Conservation (phyloP, 805 yeast species). For the Candida stauntonica region DNA sequence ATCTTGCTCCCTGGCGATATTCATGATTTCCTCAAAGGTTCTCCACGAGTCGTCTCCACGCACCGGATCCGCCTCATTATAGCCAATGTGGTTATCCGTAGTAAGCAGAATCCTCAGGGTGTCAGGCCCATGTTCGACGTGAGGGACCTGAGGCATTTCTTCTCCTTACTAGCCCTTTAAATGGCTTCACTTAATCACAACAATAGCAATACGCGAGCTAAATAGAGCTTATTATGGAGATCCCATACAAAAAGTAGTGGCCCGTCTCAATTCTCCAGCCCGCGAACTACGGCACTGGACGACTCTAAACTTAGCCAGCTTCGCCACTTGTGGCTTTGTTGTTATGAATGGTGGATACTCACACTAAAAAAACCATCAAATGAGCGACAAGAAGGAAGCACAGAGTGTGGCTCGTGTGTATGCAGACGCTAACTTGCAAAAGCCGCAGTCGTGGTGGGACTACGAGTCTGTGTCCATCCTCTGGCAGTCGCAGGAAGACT, state of each 20-base stretch:
- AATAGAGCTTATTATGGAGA: too few relatives aligned
- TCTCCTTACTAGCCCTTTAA: too few relatives aligned
- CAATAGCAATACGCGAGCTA: too few relatives aligned
- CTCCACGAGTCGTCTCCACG: conserved; percentile 87
- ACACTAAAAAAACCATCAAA: neutral
- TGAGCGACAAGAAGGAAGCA: neutral
- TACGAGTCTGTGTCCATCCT: conserved; percentile 66
- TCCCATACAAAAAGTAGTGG: too few relatives aligned
- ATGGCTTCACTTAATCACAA: too few relatives aligned
- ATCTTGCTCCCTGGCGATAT: conserved; percentile 60
- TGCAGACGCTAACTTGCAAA: conserved; percentile 68
- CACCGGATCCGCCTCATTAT: conserved; percentile 82
- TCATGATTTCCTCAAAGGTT: conserved; percentile 81
- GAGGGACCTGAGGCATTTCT: conserved; percentile 31
- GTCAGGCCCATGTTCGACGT: conserved; percentile 49
- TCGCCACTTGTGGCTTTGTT: too few relatives aligned
- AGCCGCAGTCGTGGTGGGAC: conserved; percentile 86
- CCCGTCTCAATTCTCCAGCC: too few relatives aligned
- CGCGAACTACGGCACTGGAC: too few relatives aligned
- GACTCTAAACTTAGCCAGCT: too few relatives aligned
- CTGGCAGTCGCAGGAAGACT: conserved; percentile 84
- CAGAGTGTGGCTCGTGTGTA: conserved; percentile 70
- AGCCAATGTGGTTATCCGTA: conserved; percentile 96
- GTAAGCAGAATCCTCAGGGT: conserved; percentile 78
- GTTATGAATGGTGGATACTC: too few relatives aligned